These are phyloP conservation scores for Saussurea involucrata DNA, from an alignment of 129 eudicot genomes.

Conservation along the genomic window DNA sequence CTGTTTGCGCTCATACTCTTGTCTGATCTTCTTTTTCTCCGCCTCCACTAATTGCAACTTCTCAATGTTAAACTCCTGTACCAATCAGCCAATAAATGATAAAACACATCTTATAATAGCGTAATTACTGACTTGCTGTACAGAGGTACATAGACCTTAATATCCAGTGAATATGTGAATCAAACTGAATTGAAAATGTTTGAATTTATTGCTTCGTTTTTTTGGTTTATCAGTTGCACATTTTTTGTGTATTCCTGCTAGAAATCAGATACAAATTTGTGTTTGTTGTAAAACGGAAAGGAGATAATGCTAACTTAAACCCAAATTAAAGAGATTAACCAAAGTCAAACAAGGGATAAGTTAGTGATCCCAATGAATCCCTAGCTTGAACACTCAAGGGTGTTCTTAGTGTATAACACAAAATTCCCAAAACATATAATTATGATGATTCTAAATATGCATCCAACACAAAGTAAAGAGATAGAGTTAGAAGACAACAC, in stretches of 20 bases:
- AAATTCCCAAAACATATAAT: too few relatives aligned
- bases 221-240: neutral
- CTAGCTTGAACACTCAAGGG: too few relatives aligned
- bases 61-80: conserved; percentile 24
- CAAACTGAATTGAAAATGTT: neutral
- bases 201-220: neutral
- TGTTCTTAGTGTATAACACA: too few relatives aligned
- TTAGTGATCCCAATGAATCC: too few relatives aligned
- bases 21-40: conserved; percentile 97
- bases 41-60: conserved; percentile 92
- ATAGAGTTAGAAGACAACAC: too few relatives aligned
- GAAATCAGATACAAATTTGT: neutral
- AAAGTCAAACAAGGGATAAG: too few relatives aligned
- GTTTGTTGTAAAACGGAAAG: too few relatives aligned
- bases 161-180: neutral
- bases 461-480: too few relatives aligned
- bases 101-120: neutral
- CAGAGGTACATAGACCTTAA: neutral
- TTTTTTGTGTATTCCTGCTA: neutral
- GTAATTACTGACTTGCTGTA: neutral
- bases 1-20: conserved; percentile 93
- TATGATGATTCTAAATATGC: too few relatives aligned
- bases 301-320: too few relatives aligned
- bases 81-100: neutral
- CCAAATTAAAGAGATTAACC: too few relatives aligned